Base-by-base conservation (phyloP, 2,329 filamentous ascomycete genomes). In the Spiromastix sp. region DNA sequence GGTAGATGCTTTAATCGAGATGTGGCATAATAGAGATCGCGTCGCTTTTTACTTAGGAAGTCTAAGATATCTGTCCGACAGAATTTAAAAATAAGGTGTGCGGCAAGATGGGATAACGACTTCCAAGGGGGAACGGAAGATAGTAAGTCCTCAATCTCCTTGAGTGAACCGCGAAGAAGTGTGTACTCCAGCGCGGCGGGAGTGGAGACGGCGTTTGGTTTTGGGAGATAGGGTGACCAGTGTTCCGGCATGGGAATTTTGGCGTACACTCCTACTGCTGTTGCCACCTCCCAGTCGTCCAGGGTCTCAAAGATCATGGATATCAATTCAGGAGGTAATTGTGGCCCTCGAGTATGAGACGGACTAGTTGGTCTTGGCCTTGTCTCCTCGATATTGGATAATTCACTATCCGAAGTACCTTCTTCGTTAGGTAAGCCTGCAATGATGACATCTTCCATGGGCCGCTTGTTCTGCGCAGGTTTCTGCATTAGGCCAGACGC, bases 21-120 rank as follows among this genome's bases (percentile, higher is more conserved):
- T 19, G 87, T 91, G 2, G 80, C 77, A 71, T 81, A 86, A 62
- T 93, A 91, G 3, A 95, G 74, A 40, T 93, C 75, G 35, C 74
- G 71, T 57, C 74, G 71, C 32, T 76, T 66, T 16, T 72, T 70
- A 44, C 81, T 77, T 1, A 85, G 64, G 49, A 81, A 86, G 2
- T 74, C 73, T 21, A 96, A 72, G 3, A 94, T 75, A 9, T 82
- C 76, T 11, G 80, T 81, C 47, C 89, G 79, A 27, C 80, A 83
- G 55, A 95, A 95, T 45, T 91, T 86, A 64, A 95, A 85, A 47
- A 94, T 86, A 26, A 94, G 73, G 50, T 87, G 86, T 42, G 91
- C 82, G 24, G 84, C 83, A 1, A 93, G 68, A 2, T 80, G 80
- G 0, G 86, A 91, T 9, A 95, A 69, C 44, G 80, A 81, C 17